These are phyloP conservation scores for Chaetomium olivaceum DNA, from an alignment of 2,329 filamentous ascomycete genomes.

Conservation along the genomic window DNA sequence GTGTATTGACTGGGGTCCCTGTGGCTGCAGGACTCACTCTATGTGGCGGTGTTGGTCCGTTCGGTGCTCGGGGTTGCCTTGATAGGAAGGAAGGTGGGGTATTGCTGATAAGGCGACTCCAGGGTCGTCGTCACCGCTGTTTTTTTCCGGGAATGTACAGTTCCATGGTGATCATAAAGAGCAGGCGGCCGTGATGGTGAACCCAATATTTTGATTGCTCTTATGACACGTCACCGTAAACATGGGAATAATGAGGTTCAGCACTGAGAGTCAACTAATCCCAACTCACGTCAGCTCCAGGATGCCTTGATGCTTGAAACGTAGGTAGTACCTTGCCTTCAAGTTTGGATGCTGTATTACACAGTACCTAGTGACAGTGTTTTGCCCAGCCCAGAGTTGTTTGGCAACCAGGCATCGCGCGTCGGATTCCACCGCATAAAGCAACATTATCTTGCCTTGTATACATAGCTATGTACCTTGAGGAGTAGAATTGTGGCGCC, in stretches of 20 bases:
- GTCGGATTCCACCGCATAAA: not conserved
- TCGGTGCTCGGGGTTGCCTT: not conserved
- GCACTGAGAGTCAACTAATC: not conserved
- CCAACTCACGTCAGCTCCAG: not conserved
- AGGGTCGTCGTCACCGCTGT: not conserved
- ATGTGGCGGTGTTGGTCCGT: slow-evolving; percentile 1
- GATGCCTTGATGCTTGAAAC: not conserved
- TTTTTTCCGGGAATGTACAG: not conserved
- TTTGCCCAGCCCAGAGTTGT: not conserved
- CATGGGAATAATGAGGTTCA: not conserved
- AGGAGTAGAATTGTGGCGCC: not conserved
- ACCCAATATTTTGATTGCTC: not conserved
- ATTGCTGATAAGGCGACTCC: slow-evolving; percentile 4
- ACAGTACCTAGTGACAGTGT: too few relatives aligned
- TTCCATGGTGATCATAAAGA: not conserved
- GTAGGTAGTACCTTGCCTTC: not conserved
- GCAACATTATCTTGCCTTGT: not conserved
- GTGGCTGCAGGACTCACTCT: not conserved
- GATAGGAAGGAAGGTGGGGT: slow-evolving; percentile 16
- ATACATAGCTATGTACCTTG: too few relatives aligned
- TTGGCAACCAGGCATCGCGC: not conserved
- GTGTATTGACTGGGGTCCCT: not conserved
- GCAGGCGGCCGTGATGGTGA: not conserved
- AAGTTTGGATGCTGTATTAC: not conserved
- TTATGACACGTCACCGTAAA: not conserved